Percentiles rank a stretch among this genome's conserved stretches.
Evolutionary conservation across 1,139 yeast species (phyloP).

Genomic region (Suhomyces terraborum): DNA sequence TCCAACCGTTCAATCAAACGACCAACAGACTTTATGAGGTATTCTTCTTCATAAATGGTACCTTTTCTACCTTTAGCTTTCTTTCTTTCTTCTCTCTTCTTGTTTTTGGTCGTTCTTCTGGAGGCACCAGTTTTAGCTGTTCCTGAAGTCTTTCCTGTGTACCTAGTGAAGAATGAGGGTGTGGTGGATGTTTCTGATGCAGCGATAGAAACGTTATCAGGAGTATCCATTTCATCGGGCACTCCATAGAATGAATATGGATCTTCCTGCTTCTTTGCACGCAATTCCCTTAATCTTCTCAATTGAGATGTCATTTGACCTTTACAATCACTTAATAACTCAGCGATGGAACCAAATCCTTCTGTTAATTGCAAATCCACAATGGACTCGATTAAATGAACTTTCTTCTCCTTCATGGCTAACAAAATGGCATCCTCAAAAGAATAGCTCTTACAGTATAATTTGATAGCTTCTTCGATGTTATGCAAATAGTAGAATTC

Average conservation of each 20-base stretch:
- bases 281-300: constrained; percentile 77
- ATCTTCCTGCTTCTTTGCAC: constrained; percentile 79
- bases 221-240: constrained; percentile 68
- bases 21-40: constrained; percentile 83
- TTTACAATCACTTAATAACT: constrained; percentile 86
- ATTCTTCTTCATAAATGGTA: constrained; percentile 95
- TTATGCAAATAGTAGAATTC: constrained; percentile 63
- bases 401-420: constrained; percentile 45
- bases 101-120: constrained; percentile 85
- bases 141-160: constrained; percentile 93
- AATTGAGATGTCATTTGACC: constrained; percentile 84
- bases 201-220: constrained; percentile 93
- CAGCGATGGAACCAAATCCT: constrained; percentile 86
- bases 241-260: constrained; percentile 83
- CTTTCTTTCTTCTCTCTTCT: constrained; percentile 93
- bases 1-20: constrained; percentile 82
- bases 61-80: constrained; percentile 97
- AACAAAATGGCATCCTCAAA: constrained; percentile 78
- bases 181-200: constrained; percentile 92
- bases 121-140: constrained; percentile 97
- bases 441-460: constrained; percentile 73
- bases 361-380: constrained; percentile 80
- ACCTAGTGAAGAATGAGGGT: constrained; percentile 90
- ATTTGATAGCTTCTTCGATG: constrained; percentile 59
- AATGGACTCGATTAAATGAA: constrained; percentile 54